These are phyloP conservation scores for Pyrrhoderma noxium DNA, from an alignment of 1,284 basidiomycete species.

Conservation along the genomic window DNA sequence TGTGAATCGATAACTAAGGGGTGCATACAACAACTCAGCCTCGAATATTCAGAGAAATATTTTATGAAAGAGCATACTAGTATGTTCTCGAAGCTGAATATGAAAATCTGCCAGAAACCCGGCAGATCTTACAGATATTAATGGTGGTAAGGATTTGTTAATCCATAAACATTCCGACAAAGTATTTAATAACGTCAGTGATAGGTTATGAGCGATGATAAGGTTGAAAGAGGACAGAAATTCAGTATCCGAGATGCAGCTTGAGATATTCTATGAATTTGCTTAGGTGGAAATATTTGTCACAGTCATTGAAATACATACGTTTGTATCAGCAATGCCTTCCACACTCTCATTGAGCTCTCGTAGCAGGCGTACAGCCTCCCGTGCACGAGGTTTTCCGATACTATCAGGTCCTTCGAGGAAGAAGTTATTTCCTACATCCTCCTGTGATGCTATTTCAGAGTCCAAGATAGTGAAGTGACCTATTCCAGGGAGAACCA, in stretches of 20 bases:
- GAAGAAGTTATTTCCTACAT: constrained; percentile 97
- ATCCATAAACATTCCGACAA: constrained; percentile 68
- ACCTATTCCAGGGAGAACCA: constrained; percentile 91
- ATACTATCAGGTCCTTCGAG: constrained; percentile 70
- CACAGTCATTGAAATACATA: constrained; percentile 24
- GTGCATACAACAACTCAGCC: neutral
- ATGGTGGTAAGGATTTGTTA: constrained; percentile 47
- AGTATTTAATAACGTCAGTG: constrained; percentile 44
- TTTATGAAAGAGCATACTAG: constrained; percentile 25
- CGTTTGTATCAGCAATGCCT: constrained; percentile 57
- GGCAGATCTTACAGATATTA: constrained; percentile 74
- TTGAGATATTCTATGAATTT: constrained; percentile 37
- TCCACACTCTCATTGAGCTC: constrained; percentile 89
- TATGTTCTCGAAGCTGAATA: constrained; percentile 80
- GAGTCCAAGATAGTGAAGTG: constrained; percentile 85
- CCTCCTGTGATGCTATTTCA: constrained; percentile 53
- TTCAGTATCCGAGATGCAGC: constrained; percentile 46
- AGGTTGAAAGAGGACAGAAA: constrained; percentile 61
- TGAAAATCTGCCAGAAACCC: constrained; percentile 87
- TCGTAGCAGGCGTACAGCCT: constrained; percentile 69
- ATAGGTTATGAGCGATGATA: constrained; percentile 79
- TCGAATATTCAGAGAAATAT: no score
- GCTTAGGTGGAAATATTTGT: no score
- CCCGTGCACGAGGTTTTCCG: constrained; percentile 73
- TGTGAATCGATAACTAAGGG: constrained; percentile 87